A percentile compares a stretch with the other conserved stretches of the same genome.
Evolutionary conservation across 2,329 filamentous ascomycete genomes (phyloP).

Genomic region (Malbranchea cinnamomea): DNA sequence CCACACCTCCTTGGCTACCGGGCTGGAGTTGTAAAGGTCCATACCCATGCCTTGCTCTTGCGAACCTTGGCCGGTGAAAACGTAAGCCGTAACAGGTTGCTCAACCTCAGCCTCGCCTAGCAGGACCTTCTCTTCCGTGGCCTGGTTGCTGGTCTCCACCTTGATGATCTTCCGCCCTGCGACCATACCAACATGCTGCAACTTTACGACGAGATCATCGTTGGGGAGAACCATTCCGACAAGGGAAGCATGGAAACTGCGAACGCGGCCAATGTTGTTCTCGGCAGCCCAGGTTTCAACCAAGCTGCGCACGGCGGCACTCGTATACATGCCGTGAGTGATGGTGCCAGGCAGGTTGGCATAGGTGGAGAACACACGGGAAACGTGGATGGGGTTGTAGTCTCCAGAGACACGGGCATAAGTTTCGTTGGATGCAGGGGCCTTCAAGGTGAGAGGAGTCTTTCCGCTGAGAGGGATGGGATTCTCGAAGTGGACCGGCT

Average conservation of each 20-base stretch:
- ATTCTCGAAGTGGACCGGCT: constrained; percentile 95
- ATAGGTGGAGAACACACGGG: constrained; percentile 88
- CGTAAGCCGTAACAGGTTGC: constrained; percentile 89
- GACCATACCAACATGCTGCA: constrained; percentile 96
- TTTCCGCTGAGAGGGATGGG: constrained; percentile 89
- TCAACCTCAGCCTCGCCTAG: constrained; percentile 94
- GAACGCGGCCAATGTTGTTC: constrained; percentile 93
- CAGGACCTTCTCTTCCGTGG: constrained; percentile 91
- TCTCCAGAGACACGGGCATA: constrained; percentile 96
- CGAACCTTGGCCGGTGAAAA: constrained; percentile 95
- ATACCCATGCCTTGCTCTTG: constrained; percentile 99
- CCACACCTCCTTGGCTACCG: constrained; percentile 94
- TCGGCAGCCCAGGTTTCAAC: constrained; percentile 98
- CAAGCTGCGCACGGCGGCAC: constrained; percentile 83
- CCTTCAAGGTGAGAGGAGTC: constrained; percentile 72
- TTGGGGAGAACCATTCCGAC: constrained; percentile 99
- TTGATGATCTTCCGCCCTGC: constrained; percentile 98
- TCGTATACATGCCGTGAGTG: constrained; percentile 98
- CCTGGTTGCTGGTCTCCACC: constrained; percentile 88
- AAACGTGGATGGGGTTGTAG: constrained; percentile 98
- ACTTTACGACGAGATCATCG: constrained; percentile 84
- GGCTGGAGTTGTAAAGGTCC: constrained; percentile 89
- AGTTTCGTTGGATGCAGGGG: constrained; percentile 90
- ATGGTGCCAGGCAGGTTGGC: constrained; percentile 93
- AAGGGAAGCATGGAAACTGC: constrained; percentile 90